Percentiles rank a stretch among this genome's conserved stretches.
phyloP scores from a whole-genome alignment of 1,284 basidiomycete species.

The Apiotrichum akiyoshidainum region DNA sequence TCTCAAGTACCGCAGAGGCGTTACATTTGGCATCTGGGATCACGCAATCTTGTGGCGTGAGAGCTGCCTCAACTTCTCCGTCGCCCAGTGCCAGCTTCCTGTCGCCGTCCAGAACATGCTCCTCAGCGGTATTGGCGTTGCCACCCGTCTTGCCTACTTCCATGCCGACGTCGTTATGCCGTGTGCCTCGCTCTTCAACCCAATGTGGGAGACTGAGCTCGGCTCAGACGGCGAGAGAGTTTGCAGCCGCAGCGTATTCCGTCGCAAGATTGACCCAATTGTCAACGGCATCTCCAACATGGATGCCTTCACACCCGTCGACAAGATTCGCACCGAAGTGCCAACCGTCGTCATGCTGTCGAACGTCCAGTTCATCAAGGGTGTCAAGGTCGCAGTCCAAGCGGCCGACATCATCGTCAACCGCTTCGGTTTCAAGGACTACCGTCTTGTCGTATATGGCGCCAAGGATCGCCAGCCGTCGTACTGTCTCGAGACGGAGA shows the following conservation, averaged over 20 bases:
- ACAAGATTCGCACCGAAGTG: conserved; percentile 11
- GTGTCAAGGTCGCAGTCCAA: conserved; percentile 18
- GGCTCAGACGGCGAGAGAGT: conserved; percentile 12
- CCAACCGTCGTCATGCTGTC: conserved; percentile 21
- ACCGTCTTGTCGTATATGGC: conserved; percentile 17
- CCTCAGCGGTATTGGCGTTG: conserved; percentile 12
- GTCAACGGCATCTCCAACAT: conserved; percentile 20
- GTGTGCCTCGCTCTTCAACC: conserved; percentile 17
- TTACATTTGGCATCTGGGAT: conserved; percentile 18
- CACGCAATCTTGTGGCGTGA: conserved; percentile 19
- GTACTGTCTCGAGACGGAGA: conserved; percentile 19
- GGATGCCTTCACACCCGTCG: conserved; percentile 15
- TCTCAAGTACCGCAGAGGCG: conserved; percentile 16
- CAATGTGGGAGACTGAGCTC: conserved; percentile 17
- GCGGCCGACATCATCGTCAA: conserved; percentile 21
- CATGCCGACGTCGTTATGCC: conserved; percentile 17
- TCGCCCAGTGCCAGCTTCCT: conserved; percentile 14
- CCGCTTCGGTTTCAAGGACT: conserved; percentile 19
- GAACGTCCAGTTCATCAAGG: conserved; percentile 21
- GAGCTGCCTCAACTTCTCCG: conserved; percentile 14
- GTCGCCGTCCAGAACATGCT: conserved; percentile 15
- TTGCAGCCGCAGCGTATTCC: conserved; percentile 9
- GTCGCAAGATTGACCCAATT: conserved; percentile 19
- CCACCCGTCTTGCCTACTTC: conserved; percentile 14
- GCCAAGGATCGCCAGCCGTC: conserved; percentile 18